Evolutionary conservation across 306 rosid species (phyloP).

Genomic region (Lathyrus sativus): DNA sequence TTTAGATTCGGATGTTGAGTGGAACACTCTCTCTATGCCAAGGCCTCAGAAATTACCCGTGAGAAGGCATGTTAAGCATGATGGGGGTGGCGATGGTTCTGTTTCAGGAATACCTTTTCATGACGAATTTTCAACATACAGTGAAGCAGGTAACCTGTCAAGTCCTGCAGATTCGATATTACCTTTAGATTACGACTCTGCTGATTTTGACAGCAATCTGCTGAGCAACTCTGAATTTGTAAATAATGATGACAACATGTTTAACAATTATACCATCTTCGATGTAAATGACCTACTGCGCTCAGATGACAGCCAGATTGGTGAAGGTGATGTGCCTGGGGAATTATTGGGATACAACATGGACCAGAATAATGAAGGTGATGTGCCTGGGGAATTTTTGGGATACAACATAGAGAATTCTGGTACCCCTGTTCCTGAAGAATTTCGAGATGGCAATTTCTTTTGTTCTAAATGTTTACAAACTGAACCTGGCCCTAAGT

Average conservation of each 20-base stretch:
- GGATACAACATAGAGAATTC: too few relatives aligned
- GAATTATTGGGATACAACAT: too few relatives aligned
- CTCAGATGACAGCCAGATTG: constrained; percentile 39
- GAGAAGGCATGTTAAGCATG: constrained; percentile 73
- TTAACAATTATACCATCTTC: constrained; percentile 64
- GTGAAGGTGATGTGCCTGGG: constrained; percentile 36
- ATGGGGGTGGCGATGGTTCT: constrained; percentile 62
- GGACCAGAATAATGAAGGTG: too few relatives aligned
- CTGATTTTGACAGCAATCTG: constrained; percentile 40
- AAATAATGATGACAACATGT: constrained; percentile 46
- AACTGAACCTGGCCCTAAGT: too few relatives aligned
- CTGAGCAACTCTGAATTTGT: constrained; percentile 51
- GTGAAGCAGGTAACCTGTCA: constrained; percentile 40
- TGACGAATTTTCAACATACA: constrained; percentile 38
- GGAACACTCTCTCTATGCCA: constrained; percentile 56
- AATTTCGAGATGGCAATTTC: too few relatives aligned
- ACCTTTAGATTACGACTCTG: constrained; percentile 53
- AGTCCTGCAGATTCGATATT: constrained; percentile 41
- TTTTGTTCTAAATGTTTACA: too few relatives aligned
- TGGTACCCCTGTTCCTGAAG: too few relatives aligned
- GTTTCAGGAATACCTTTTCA: constrained; percentile 42
- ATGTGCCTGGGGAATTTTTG: too few relatives aligned
- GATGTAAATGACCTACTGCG: constrained; percentile 70
- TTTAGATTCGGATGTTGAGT: constrained; percentile 54
- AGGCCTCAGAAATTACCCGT: constrained; percentile 79